Conservation (phyloP, 1,284 basidiomycete species). For the Tylopilus sp. region DNA sequence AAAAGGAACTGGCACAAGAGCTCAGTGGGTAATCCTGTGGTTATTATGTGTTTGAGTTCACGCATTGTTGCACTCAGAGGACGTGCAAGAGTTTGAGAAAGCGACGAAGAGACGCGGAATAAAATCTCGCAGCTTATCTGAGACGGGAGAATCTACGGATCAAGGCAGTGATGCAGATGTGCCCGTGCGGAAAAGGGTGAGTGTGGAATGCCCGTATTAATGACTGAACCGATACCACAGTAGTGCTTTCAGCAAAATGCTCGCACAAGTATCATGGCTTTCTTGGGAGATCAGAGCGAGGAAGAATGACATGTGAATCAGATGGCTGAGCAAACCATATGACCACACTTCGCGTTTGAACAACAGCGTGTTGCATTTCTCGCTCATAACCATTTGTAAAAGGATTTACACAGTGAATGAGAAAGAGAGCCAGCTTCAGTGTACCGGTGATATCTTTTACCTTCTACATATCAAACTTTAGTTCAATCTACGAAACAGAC, state of each 20-base stretch:
- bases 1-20: constrained; percentile 82
- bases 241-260: constrained; percentile 53
- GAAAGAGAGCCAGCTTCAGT: too few species aligned
- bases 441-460: neutral
- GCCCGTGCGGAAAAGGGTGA: constrained; percentile 53
- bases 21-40: constrained; percentile 64
- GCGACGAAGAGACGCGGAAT: constrained; percentile 41
- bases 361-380: neutral
- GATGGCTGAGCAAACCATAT: too few species aligned
- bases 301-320: constrained; percentile 32
- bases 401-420: too few species aligned
- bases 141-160: constrained; percentile 27
- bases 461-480: constrained; percentile 4
- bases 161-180: constrained; percentile 45
- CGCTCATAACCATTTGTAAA: too few species aligned
- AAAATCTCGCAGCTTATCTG: constrained; percentile 21
- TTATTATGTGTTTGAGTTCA: constrained; percentile 1
- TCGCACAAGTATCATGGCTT: constrained; percentile 73
- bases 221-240: constrained; percentile 4
- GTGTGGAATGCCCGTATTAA: constrained; percentile 27
- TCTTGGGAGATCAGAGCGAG: constrained; percentile 74
- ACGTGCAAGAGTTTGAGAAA: constrained; percentile 71
- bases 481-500: constrained; percentile 14
- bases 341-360: neutral
- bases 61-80: constrained; percentile 55